Evolutionary conservation across 495 filamentous ascomycete species (phyloP).

Genomic region (Cercophora scortea): DNA sequence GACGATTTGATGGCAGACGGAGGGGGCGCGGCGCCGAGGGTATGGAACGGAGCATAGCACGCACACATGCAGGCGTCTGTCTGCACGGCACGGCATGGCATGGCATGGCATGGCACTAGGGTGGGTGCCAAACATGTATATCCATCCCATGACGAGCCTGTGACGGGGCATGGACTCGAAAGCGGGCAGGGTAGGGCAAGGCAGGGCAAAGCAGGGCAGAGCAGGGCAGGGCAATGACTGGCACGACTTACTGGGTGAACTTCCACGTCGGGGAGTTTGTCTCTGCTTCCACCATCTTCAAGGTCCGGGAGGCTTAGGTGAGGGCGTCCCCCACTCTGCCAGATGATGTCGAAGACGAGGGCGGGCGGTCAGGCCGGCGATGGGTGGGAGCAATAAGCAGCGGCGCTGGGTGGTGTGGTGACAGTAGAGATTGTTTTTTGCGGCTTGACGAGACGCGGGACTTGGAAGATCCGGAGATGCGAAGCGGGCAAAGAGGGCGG

Average conservation of each 20-base stretch:
- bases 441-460: neutral
- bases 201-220: neutral
- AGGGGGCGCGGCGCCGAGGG: neutral
- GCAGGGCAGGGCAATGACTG: neutral
- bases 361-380: constrained; percentile 11
- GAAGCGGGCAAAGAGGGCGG: neutral
- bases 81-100: no score
- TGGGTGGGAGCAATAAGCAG: neutral
- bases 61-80: neutral
- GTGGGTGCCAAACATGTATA: no score
- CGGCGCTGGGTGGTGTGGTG: constrained; percentile 4
- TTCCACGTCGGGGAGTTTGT: constrained; percentile 94
- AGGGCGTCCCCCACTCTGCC: constrained; percentile 16
- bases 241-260: constrained; percentile 87
- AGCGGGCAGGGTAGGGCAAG: neutral
- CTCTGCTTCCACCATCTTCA: constrained; percentile 95
- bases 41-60: neutral
- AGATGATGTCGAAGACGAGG: constrained; percentile 10
- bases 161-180: neutral
- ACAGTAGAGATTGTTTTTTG: neutral
- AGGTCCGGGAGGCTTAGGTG: constrained; percentile 15
- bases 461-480: neutral
- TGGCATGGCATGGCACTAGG: neutral
- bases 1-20: neutral
- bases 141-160: no score